Base-by-base conservation (phyloP, 257 asterid species). In the Eustoma russellianum region DNA sequence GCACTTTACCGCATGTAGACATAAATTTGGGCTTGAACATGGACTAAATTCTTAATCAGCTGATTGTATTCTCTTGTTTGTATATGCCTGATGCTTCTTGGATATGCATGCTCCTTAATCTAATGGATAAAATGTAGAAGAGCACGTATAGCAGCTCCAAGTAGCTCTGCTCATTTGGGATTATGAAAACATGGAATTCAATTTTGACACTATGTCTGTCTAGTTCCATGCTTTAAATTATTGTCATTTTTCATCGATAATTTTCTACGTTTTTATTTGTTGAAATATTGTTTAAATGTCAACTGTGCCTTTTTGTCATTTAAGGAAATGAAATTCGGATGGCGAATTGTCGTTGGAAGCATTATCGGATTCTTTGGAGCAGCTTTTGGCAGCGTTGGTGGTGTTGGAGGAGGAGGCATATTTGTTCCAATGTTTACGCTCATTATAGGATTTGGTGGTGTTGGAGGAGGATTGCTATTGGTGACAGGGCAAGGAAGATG, bases 311-410 rank as follows among this genome's bases (percentile, higher is more conserved):
- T 38, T 35, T 4, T 50, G 48, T 50, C 48, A 6, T 64, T 64
- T 54, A 16, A 91, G 98, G 95, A 84, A 33, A 41, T 91, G 74
- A 52, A 78, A 73, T 83, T 91, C 64, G 82, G 73, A 63, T 91
- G 96, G 96, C 13, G 77, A 71, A 73, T 82, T 19, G 47, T 91
- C 57, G 52, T 82, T 43, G 98, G 96, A 30, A 78, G 81, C 75
- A 62, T 86, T 18, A 69, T 91, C 75, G 98, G 95, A 77, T 91
- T 91, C 85, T 66, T 77, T 59, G 98, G 98, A 61, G 98, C 96
- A 41, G 92, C 98, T 48, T 86, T 91, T 63, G 98, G 98, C 54
- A 91, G 98, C 51, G 98, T 91, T 1, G 98, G 98, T 12, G 98
- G 98, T n/a, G n/a, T n/a, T n/a, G n/a, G n/a, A n/a, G n/a, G n/a